Percentiles rank a stretch among this genome's conserved stretches.
Conservation (phyloP, 495 filamentous ascomycete species). For the Xylaria bambusicola region DNA sequence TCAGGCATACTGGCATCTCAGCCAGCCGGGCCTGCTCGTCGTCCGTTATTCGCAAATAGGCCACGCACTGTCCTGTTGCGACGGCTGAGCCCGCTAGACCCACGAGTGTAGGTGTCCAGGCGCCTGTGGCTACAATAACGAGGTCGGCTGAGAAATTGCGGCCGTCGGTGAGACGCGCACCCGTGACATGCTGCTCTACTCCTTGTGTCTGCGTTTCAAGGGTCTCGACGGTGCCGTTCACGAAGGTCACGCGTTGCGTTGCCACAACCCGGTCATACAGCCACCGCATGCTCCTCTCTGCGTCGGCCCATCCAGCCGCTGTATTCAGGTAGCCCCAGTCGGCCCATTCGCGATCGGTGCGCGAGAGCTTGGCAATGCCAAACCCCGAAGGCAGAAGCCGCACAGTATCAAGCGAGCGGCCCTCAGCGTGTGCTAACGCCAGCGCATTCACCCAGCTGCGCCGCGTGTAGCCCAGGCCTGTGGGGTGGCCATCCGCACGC, state of each 20-base stretch:
- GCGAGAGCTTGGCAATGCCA: constrained; percentile 50
- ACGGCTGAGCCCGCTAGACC: constrained; percentile 74
- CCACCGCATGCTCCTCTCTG: constrained; percentile 69
- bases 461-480: constrained; percentile 64
- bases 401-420: constrained; percentile 49
- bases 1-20: constrained; percentile 73
- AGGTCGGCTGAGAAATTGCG: constrained; percentile 64
- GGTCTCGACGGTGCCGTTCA: constrained; percentile 60
- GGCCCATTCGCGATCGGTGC: constrained; percentile 55
- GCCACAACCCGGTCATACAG: constrained; percentile 54
- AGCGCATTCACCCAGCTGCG: constrained; percentile 66
- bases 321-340: constrained; percentile 80
- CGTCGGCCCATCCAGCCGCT: constrained; percentile 82
- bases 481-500: constrained; percentile 40
- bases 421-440: constrained; percentile 37
- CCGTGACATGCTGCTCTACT: constrained; percentile 34
- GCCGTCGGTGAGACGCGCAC: constrained; percentile 59
- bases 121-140: constrained; percentile 78
- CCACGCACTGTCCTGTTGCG: constrained; percentile 79
- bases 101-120: constrained; percentile 77
- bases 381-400: constrained; percentile 52
- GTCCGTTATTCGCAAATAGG: constrained; percentile 70
- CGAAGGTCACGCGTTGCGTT: constrained; percentile 63
- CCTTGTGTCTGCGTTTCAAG: constrained; percentile 46
- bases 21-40: constrained; percentile 65